Conservation (phyloP, 2,329 filamentous ascomycete genomes). For the Thielaviopsis musarum region DNA sequence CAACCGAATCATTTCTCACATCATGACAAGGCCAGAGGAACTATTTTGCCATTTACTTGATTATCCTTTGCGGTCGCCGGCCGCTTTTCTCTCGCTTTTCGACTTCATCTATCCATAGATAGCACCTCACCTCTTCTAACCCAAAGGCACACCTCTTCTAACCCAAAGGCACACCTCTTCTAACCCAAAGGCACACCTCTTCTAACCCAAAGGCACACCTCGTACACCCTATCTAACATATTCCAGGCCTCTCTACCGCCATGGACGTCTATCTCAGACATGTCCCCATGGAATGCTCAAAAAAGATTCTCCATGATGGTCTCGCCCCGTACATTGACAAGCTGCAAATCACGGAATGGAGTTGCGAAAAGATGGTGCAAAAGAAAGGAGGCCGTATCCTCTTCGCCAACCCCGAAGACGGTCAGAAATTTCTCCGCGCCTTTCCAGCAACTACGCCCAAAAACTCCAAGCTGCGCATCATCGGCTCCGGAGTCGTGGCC, state of each 20-base stretch:
- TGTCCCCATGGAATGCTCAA: constrained; percentile 25
- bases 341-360: constrained; percentile 26
- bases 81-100: no score
- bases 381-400: constrained; percentile 23
- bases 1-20: no score
- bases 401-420: constrained; percentile 26
- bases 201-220: no score
- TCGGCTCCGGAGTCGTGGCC: constrained; percentile 18
- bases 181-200: no score
- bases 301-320: constrained; percentile 22
- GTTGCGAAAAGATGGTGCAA: constrained; percentile 24
- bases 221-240: background rate
- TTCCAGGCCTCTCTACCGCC: background rate
- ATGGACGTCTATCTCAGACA: constrained; percentile 32
- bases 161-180: no score
- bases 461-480: constrained; percentile 19
- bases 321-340: constrained; percentile 24
- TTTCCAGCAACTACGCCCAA: constrained; percentile 4
- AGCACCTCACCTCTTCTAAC: no score
- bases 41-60: no score
- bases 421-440: constrained; percentile 23
- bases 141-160: no score
- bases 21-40: no score
- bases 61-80: no score
- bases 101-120: no score